These are phyloP conservation scores for Clavispora fructus DNA, from an alignment of 805 yeast genomes.

Conservation along the genomic window DNA sequence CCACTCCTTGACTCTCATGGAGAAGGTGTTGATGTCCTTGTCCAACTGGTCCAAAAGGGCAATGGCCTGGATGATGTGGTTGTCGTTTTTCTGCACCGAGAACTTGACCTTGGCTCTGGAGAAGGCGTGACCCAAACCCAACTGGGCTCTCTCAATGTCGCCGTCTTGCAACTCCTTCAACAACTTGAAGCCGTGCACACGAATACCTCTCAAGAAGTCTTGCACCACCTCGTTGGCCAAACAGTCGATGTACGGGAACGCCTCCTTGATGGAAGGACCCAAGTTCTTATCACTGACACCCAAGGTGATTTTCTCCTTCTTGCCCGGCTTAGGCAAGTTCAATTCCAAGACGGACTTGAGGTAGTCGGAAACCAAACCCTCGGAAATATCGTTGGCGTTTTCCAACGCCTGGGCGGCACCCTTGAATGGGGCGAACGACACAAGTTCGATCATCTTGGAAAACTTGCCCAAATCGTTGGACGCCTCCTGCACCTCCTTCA, in stretches of 20 bases:
- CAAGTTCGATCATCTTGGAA: constrained; percentile 88
- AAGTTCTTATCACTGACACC: constrained; percentile 93
- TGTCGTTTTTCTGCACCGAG: constrained; percentile 96
- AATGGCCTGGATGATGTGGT: constrained; percentile 98
- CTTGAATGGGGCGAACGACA: constrained; percentile 95
- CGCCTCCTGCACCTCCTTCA: constrained; percentile 91
- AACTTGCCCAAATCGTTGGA: constrained; percentile 79
- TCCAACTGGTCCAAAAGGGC: constrained; percentile 96
- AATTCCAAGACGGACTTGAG: constrained; percentile 84
- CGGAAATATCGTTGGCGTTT: constrained; percentile 96
- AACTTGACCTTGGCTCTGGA: constrained; percentile 99
- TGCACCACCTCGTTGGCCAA: constrained; percentile 87
- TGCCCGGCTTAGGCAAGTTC: constrained; percentile 77
- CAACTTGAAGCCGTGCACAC: constrained; percentile 83
- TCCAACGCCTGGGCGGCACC: constrained; percentile 99
- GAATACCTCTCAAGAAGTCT: constrained; percentile 91
- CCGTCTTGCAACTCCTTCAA: constrained; percentile 90
- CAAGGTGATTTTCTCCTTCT: constrained; percentile 60
- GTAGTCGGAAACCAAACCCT: constrained; percentile 92
- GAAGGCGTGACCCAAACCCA: constrained; percentile 98
- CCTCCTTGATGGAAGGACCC: constrained; percentile 95
- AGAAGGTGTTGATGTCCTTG: constrained; percentile 94
- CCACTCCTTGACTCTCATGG: constrained; percentile 98
- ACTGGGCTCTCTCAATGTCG: constrained; percentile 95
- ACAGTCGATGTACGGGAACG: constrained; percentile 84